Evolutionary conservation across 176 grass and related monocot species (phyloP), one percentile per base, ranked within the genome.

Genomic region (Triticum monococcum): DNA sequence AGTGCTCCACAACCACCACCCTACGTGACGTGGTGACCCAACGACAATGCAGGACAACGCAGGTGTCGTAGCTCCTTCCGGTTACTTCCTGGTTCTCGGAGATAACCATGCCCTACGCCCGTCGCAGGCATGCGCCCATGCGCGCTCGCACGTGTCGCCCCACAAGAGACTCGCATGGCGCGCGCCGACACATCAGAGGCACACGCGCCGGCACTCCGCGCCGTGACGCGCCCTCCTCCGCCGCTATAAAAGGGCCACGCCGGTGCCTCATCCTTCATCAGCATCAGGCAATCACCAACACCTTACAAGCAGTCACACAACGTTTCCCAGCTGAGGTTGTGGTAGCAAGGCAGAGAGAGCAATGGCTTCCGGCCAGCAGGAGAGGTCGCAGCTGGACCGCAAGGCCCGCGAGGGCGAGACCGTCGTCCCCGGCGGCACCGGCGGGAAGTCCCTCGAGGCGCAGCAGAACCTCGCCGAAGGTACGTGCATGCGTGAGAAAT

Each of bases 381-480:
- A 70, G 26, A 86, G 89, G 82, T 45, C 79, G 43, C 81, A 93
- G 81, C 85, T 96, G 13, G 94, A 96, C 81, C 72, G 63, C 68
- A 91, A 48, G 70, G 94, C 89, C 18, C 81, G 85, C 36, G 80
- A 91, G 36, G 94, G 94, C 0, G 70, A 96, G 85, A 91, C 89
- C 17, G 91, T 96, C 41, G 87, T 93, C 43, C 81, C 89, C 2
- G 94, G 91, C 10, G 94, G 94, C 20, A 93, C 94, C 48, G 91
- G 94, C 24, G 91, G 94, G 66, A 89, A 89, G 81, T 86, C 41
- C 81, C 67, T 93, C 17, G 85, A 90, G 66, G 87, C 91, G 12
- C 94, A 96, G 79, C 85, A 96, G 83, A 46, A 83, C 70, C 83
- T 96, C 8, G 94, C 91, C 33, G 87, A 96, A 86, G 94, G 94